Evolutionary conservation across 192 early-diverging fungal species (phyloP).

Genomic region (Coemansia sp.): DNA sequence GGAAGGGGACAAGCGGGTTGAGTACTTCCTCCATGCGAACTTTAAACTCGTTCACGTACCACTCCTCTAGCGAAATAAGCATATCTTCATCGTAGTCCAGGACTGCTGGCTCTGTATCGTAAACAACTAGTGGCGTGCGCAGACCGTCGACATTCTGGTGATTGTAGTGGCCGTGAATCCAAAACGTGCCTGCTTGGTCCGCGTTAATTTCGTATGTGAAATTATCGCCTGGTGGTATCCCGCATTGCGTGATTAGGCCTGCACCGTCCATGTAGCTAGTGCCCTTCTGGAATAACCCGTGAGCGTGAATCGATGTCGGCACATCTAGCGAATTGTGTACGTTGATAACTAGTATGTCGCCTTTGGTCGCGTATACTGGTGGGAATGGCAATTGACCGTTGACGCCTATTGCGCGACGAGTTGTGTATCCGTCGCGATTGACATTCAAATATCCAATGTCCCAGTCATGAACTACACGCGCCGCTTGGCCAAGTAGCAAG

Average conservation of each 20-base stretch:
- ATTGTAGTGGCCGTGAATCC: constrained; percentile 71
- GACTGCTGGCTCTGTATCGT: constrained; percentile 53
- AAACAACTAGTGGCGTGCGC: constrained; percentile 67
- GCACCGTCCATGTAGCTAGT: constrained; percentile 69
- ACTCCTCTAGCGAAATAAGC: constrained; percentile 63
- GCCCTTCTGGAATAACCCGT: constrained; percentile 76
- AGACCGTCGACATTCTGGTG: constrained; percentile 79
- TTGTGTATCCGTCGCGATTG: constrained; percentile 64
- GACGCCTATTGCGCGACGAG: constrained; percentile 63
- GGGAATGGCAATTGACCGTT: constrained; percentile 62
- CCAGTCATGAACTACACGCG: constrained; percentile 49
- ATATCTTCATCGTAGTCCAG: constrained; percentile 66
- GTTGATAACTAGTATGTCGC: constrained; percentile 30
- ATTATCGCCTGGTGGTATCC: constrained; percentile 62
- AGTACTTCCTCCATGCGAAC: constrained; percentile 41
- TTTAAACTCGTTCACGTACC: constrained; percentile 55
- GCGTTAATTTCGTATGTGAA: constrained; percentile 66
- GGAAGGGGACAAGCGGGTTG: constrained; percentile 56
- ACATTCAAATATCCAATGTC: constrained; percentile 61
- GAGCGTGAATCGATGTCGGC: constrained; percentile 67
- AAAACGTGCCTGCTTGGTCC: constrained; percentile 69
- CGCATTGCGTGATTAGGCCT: constrained; percentile 67
- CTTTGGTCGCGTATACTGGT: constrained; percentile 9
- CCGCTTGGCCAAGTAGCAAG: not conserved
- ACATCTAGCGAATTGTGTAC: constrained; percentile 54